A percentile compares a stretch with the other conserved stretches of the same genome.
These are phyloP conservation scores for Trypanosoma cruzi DNA, from an alignment of 208 protist genomes.

Conservation along the genomic window DNA sequence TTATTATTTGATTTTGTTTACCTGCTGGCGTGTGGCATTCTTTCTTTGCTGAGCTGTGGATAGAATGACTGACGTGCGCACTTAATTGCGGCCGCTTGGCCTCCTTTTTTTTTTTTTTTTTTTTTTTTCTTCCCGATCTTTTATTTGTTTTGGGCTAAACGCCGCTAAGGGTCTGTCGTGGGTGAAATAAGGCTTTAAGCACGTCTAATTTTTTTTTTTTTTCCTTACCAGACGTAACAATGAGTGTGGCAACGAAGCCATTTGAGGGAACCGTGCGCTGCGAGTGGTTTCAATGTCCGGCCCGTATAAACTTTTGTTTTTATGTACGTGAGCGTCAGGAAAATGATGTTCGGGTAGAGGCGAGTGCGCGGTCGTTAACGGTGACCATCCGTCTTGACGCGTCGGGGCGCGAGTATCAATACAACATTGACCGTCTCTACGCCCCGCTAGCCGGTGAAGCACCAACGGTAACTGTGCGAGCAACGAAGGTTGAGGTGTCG, in stretches of 20 bases:
- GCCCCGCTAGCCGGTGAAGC: conserved; percentile 34
- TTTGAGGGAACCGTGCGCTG: conserved; percentile 63
- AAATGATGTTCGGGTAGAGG: conserved; percentile 57
- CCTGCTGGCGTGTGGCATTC: neutral
- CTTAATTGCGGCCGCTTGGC: neutral
- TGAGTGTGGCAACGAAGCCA: conserved; percentile 38
- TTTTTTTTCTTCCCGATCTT: neutral
- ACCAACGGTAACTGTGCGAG: conserved; percentile 46
- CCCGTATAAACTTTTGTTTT: conserved; percentile 75
- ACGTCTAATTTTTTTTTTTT: neutral
- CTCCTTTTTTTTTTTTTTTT: conserved; percentile 9
- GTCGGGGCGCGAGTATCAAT: conserved; percentile 68
- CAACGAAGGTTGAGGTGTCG: conserved; percentile 89
- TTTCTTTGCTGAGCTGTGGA: neutral
- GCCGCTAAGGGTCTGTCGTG: neutral
- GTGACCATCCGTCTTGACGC: conserved; percentile 67
- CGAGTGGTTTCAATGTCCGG: conserved; percentile 91
- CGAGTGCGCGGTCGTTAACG: conserved; percentile 36
- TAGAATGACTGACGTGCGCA: neutral
- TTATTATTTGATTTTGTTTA: conserved; percentile 31
- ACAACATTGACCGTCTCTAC: conserved; percentile 69
- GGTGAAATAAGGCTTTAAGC: neutral
- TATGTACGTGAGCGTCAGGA: conserved; percentile 78
- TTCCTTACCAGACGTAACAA: conserved; percentile 13
- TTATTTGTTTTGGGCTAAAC: neutral